phyloP scores from a whole-genome alignment of 768 basidiomycete genomes.

The Hygrophoropsis aurantiaca region DNA sequence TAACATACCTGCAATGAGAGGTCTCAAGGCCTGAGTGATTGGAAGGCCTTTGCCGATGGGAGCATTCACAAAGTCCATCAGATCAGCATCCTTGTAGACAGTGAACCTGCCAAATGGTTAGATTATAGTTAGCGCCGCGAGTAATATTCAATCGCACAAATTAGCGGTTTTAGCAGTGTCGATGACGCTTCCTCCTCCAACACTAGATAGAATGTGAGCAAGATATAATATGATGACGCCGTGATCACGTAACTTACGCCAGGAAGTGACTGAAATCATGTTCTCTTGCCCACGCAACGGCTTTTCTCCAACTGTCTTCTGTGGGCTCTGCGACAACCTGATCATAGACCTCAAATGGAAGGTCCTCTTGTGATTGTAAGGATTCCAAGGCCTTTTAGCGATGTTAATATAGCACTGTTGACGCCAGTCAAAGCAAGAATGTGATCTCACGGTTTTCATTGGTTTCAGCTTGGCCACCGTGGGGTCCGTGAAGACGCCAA shows the following conservation, averaged over 20 bases:
- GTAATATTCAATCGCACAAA: slow-evolving; percentile 44
- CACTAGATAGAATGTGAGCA: slow-evolving; percentile 39
- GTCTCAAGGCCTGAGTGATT: slow-evolving; percentile 69
- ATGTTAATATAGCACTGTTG: neutral
- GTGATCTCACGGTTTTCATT: slow-evolving; percentile 68
- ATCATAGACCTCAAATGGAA: slow-evolving; percentile 82
- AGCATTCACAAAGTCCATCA: slow-evolving; percentile 97
- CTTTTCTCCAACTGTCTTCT: slow-evolving; percentile 83
- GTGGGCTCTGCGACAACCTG: slow-evolving; percentile 88
- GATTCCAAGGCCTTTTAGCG: slow-evolving; percentile 65
- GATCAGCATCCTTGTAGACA: slow-evolving; percentile 87
- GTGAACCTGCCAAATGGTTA: slow-evolving; percentile 56
- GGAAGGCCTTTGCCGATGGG: slow-evolving; percentile 92
- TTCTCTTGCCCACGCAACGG: slow-evolving; percentile 83
- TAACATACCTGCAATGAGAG: slow-evolving; percentile 74
- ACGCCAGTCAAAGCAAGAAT: neutral
- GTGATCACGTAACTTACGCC: slow-evolving; percentile 52
- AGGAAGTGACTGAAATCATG: slow-evolving; percentile 93
- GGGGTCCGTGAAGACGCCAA: slow-evolving; percentile 92
- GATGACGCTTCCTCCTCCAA: slow-evolving; percentile 93
- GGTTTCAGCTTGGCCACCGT: slow-evolving; percentile 79
- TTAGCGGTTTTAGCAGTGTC: slow-evolving; percentile 97
- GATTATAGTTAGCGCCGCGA: neutral
- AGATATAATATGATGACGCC: neutral
- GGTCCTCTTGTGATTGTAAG: slow-evolving; percentile 72